A percentile compares a stretch with the other conserved stretches of the same genome.
Conservation (phyloP, 2,329 filamentous ascomycete genomes). For the Sarocladiaceae sp. region DNA sequence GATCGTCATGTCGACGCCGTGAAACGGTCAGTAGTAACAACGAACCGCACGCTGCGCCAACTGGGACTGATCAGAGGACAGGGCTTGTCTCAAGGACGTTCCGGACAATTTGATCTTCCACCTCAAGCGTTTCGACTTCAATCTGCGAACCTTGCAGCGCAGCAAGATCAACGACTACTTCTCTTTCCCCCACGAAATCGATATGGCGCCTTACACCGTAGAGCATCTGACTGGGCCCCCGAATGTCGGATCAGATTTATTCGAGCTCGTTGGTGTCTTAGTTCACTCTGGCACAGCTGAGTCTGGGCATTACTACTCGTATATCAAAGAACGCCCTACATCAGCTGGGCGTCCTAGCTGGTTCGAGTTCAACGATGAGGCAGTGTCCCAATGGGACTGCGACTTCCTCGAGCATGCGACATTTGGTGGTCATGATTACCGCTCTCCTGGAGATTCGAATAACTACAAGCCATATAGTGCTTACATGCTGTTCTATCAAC, state of each 20-base stretch:
- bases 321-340: constrained; percentile 71
- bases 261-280: constrained; percentile 90
- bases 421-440: constrained; percentile 66
- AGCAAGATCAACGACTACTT: constrained; percentile 97
- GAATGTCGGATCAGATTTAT: constrained; percentile 60
- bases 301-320: constrained; percentile 96
- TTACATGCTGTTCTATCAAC: constrained; percentile 97
- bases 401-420: constrained; percentile 66
- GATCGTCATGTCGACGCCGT: constrained; percentile 87
- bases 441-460: constrained; percentile 37
- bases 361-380: constrained; percentile 94
- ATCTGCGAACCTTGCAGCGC: constrained; percentile 67
- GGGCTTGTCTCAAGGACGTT: constrained; percentile 84
- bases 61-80: constrained; percentile 25
- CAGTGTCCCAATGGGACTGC: constrained; percentile 70
- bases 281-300: constrained; percentile 91
- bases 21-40: constrained; percentile 54
- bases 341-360: constrained; percentile 49
- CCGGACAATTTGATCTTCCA: constrained; percentile 95
- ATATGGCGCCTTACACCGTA: constrained; percentile 88
- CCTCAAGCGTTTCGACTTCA: constrained; percentile 81
- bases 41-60: not conserved
- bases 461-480: constrained; percentile 70
- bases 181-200: constrained; percentile 73
- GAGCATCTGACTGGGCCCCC: constrained; percentile 64